Evolutionary conservation across 2,329 filamentous ascomycete species (phyloP).

Genomic region (Colletotrichum tofieldiae): DNA sequence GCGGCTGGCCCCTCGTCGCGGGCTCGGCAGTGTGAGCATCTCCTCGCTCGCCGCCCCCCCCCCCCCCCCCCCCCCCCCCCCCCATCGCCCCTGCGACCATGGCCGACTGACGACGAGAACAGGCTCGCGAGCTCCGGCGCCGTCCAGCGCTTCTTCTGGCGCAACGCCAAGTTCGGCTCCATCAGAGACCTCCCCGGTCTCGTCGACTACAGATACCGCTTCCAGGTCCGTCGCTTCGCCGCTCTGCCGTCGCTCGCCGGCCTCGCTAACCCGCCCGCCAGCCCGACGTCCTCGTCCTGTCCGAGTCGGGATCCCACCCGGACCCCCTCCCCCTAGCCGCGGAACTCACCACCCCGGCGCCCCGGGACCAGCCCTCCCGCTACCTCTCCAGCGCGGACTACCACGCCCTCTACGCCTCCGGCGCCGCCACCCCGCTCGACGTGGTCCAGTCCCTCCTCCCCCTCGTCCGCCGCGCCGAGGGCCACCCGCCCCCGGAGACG

Average conservation of each 20-base stretch:
- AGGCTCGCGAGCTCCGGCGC: conserved; percentile 74
- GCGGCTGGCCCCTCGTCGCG: conserved; percentile 75
- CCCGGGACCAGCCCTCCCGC: conserved; percentile 60
- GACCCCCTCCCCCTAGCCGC: conserved; percentile 47
- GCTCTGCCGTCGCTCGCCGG: too few relatives aligned
- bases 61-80: too few relatives aligned
- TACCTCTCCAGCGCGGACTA: conserved; percentile 85
- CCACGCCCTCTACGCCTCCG: conserved; percentile 80
- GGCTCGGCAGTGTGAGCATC: conserved; percentile 72
- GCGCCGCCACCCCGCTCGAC: conserved; percentile 78
- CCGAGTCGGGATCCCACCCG: conserved; percentile 49
- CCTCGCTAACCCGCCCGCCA: conserved; percentile 47
- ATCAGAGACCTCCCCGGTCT: conserved; percentile 65
- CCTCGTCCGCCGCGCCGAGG: conserved; percentile 73
- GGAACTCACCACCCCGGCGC: conserved; percentile 58
- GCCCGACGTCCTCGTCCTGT: conserved; percentile 71
- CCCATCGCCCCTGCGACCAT: not conserved
- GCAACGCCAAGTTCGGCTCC: conserved; percentile 73
- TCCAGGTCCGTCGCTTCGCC: conserved; percentile 58
- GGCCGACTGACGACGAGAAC: not conserved
- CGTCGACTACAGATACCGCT: conserved; percentile 60
- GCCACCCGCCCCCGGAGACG: conserved; percentile 38
- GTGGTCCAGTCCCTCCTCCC: conserved; percentile 81
- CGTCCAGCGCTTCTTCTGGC: conserved; percentile 78
- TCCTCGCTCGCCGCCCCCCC: not conserved